A percentile compares a stretch with the other conserved stretches of the same genome.
Conservation (phyloP, 768 basidiomycete genomes). For the Obba rivulosa region DNA sequence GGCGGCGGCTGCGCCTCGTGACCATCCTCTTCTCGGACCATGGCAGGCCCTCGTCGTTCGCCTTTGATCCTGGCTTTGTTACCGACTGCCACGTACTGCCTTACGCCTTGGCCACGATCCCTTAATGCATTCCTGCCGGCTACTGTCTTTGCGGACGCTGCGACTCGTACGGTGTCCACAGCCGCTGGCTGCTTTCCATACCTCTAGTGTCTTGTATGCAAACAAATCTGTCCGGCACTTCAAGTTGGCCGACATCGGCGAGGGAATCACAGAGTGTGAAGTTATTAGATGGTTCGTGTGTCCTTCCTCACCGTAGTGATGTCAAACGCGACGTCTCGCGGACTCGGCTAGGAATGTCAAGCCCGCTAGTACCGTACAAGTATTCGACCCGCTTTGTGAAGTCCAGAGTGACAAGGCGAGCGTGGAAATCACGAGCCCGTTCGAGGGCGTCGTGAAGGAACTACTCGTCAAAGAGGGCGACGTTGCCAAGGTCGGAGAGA, state of each 20-base stretch:
- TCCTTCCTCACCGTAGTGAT: neutral
- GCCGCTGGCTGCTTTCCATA: conserved; percentile 30
- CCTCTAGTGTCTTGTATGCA: conserved; percentile 23
- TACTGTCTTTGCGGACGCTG: too few relatives aligned
- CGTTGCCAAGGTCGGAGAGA: conserved; percentile 76
- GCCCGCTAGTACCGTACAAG: conserved; percentile 42
- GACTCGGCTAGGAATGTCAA: conserved; percentile 52
- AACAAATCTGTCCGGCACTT: conserved; percentile 49
- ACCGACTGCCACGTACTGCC: too few relatives aligned
- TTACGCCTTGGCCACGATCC: too few relatives aligned
- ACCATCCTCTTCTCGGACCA: too few relatives aligned
- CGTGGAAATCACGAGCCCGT: conserved; percentile 88
- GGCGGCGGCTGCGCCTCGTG: too few relatives aligned
- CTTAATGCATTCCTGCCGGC: too few relatives aligned
- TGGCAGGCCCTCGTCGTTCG: too few relatives aligned
- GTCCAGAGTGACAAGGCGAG: conserved; percentile 89
- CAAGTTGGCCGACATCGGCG: conserved; percentile 82
- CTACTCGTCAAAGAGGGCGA: conserved; percentile 77
- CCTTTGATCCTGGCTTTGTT: too few relatives aligned
- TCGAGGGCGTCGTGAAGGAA: conserved; percentile 67
- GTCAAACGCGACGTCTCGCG: neutral
- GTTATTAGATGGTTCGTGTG: conserved; percentile 67
- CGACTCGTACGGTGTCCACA: too few relatives aligned
- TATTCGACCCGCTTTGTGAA: conserved; percentile 75
- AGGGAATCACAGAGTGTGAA: conserved; percentile 89